Evolutionary conservation across 116 monocot species (phyloP), one percentile per base, ranked within the genome.

Genomic region (Trichopus zeylanicus): DNA sequence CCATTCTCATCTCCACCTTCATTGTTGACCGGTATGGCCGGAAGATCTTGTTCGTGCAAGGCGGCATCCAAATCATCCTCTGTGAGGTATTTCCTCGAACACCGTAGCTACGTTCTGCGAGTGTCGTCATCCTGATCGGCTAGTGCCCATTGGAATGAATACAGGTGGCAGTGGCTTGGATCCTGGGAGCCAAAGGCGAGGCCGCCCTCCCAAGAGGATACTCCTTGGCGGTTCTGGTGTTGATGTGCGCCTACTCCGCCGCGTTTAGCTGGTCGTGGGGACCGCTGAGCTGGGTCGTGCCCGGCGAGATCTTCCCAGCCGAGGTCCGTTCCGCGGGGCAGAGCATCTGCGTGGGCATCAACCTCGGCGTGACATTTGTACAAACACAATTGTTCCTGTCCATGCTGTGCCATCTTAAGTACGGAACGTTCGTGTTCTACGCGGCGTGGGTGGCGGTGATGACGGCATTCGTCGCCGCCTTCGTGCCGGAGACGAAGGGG

Each of bases 231-330:
- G 47, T 75, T 62, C 25, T 84, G 29, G 35, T 76, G 29, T 38
- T 84, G 26, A 35, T 76, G 28, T 76, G 79, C 51, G 12, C 48
- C 0, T 68, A 60, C 26, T 19, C 67, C 0, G 80, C 70, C 3
- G 80, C 67, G 3, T 84, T 76, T 31, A 69, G 76, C 37, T 54
- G 59, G 57, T 84, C 84, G 0, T 84, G 84, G 84, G 84, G 79
- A 2, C 79, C 84, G 5, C 67, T 84, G 48, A 66, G 59, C 7
- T 84, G 75, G 84, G n/a, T 84, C 16, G 63, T 79, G 7, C 72
- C 79, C 0, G 62, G 81, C 21, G 79, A 85, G 70, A 79, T 85
- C 15, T 79, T 79, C 42, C 79, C 84, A 1, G 34, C 55, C n/a
- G 84, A 84, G 61, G 35, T 79, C 39, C 57, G 80, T 16, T 73